Percentiles rank a stretch among this genome's conserved stretches.
Conservation (phyloP, 2,329 filamentous ascomycete genomes). For the Colletotrichum somersetense region DNA sequence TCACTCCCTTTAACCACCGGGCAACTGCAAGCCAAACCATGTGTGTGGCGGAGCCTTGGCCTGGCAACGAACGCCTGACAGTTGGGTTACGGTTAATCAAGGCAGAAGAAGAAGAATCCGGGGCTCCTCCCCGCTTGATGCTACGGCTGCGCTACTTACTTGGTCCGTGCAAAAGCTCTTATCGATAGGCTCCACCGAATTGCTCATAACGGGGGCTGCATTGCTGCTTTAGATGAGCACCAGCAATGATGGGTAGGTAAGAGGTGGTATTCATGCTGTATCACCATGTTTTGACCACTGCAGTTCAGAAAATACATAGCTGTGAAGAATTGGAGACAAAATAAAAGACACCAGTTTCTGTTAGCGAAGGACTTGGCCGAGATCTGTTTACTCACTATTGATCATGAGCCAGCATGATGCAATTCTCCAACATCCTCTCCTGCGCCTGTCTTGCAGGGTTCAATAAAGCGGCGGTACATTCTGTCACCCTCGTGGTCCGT, state of each 20-base stretch:
- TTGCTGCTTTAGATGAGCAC: conserved; percentile 24
- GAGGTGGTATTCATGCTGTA: background rate
- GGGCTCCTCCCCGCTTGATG: background rate
- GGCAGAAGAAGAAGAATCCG: background rate
- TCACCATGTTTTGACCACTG: background rate
- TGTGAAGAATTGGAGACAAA: background rate
- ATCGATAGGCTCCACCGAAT: conserved; percentile 43
- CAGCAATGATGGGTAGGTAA: background rate
- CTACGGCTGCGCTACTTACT: background rate
- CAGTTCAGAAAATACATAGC: background rate
- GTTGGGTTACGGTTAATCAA: background rate
- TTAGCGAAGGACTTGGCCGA: no score
- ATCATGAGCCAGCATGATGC: background rate
- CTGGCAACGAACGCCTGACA: background rate
- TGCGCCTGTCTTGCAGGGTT: background rate
- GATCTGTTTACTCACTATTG: background rate
- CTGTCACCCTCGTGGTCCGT: conserved; percentile 3
- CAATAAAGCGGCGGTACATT: conserved; percentile 29
- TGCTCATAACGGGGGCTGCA: conserved; percentile 31
- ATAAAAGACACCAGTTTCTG: rapidly evolving
- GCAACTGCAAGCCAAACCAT: background rate
- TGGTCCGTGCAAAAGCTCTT: conserved; percentile 43
- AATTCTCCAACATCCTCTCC: no score
- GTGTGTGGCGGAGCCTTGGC: conserved; percentile 8
- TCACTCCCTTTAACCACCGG: background rate